Conservation (phyloP, 2,329 filamentous ascomycete genomes). For the Stromatinia cepivora region DNA sequence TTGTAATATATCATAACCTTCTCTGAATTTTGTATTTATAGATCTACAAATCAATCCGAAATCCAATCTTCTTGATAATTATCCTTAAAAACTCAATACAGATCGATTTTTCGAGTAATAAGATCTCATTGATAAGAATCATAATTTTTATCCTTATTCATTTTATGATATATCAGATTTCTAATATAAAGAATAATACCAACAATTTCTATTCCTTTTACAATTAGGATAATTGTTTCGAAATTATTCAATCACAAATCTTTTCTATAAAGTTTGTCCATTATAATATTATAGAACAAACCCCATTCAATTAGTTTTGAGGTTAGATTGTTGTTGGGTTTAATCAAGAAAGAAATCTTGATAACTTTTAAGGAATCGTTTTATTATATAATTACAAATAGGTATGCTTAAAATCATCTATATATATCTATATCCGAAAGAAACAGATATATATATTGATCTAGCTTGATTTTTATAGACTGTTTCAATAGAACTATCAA, state of each 20-base stretch:
- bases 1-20: background rate
- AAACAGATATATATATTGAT: conserved; percentile 22
- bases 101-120: conserved; percentile 17
- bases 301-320: background rate
- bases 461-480: background rate
- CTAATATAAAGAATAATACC: conserved; percentile 28
- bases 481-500: background rate
- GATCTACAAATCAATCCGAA: background rate
- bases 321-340: conserved; percentile 14
- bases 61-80: conserved; percentile 21
- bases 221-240: conserved; percentile 29
- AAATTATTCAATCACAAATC: conserved; percentile 26
- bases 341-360: conserved; percentile 23
- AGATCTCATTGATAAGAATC: background rate
- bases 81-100: conserved; percentile 21
- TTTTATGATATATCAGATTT: background rate
- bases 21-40: conserved; percentile 1
- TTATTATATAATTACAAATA: conserved; percentile 25
- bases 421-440: background rate
- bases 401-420: conserved; percentile 18
- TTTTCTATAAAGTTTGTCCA: conserved; percentile 30
- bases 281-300: background rate
- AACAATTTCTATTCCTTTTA: conserved; percentile 31
- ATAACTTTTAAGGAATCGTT: conserved; percentile 13
- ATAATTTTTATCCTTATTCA: background rate